Conservation (phyloP, 2,329 filamentous ascomycete species). For the Colletotrichum sp. region DNA sequence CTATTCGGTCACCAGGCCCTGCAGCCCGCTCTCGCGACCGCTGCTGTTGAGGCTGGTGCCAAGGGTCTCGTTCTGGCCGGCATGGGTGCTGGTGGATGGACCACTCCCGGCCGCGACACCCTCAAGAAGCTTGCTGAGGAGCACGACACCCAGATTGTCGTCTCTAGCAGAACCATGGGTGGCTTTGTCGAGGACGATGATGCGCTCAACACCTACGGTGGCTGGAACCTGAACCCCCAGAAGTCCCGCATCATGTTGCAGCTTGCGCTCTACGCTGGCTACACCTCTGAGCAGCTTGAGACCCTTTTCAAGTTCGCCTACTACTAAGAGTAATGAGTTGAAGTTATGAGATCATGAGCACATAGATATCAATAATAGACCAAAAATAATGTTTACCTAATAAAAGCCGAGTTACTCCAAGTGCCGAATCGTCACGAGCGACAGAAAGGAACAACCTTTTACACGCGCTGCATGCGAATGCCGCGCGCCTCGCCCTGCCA, state of each 20-base stretch:
- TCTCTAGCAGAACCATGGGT: conserved; percentile 55
- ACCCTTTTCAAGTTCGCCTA: conserved; percentile 17
- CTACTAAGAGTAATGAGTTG: not conserved
- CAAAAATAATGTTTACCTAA: not conserved
- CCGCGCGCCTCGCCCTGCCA: too few relatives aligned
- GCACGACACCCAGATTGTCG: conserved; percentile 53
- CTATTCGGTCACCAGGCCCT: conserved; percentile 61
- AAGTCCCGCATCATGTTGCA: conserved; percentile 60
- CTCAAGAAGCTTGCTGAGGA: conserved; percentile 49
- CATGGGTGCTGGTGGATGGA: conserved; percentile 58
- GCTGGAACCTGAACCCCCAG: conserved; percentile 57
- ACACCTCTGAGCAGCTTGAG: conserved; percentile 9
- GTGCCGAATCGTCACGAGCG: not conserved
- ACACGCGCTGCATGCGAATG: too few relatives aligned
- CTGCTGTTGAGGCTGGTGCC: conserved; percentile 54
- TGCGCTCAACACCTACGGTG: conserved; percentile 47
- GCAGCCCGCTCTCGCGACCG: conserved; percentile 49
- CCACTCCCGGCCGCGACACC: conserved; percentile 38
- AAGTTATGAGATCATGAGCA: not conserved
- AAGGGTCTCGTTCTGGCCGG: conserved; percentile 61
- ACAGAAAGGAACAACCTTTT: too few relatives aligned
- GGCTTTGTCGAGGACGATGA: conserved; percentile 52
- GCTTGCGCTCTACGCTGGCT: conserved; percentile 32
- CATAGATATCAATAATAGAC: not conserved
- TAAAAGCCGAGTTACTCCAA: not conserved